Evolutionary conservation across 345 rosid genomes (phyloP).

Genomic region (Syzygium aqueum): DNA sequence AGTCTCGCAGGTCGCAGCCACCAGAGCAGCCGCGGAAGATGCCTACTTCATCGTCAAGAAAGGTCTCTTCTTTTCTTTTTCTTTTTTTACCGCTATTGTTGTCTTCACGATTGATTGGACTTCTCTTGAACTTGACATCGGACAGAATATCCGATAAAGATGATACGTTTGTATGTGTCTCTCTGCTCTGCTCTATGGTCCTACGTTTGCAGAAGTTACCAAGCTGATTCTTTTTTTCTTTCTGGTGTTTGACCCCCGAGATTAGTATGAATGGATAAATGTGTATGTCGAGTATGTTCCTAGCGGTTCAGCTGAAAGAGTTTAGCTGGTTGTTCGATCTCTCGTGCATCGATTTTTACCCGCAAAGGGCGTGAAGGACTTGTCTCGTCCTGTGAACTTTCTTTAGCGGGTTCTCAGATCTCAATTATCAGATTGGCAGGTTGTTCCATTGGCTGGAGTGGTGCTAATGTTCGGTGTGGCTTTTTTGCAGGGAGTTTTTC

Average conservation of each 20-base stretch:
- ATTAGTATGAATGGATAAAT: neutral
- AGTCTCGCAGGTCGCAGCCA: slow-evolving; percentile 56
- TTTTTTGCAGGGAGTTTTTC: slow-evolving; percentile 47
- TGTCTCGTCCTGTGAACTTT: neutral
- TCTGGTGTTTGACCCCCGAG: neutral
- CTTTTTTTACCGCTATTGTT: neutral
- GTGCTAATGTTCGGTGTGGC: neutral
- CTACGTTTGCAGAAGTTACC: neutral
- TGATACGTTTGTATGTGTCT: neutral
- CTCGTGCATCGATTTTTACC: neutral
- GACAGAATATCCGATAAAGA: neutral
- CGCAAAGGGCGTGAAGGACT: neutral
- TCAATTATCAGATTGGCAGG: neutral
- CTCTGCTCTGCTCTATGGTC: neutral
- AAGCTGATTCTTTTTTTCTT: neutral
- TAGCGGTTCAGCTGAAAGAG: neutral
- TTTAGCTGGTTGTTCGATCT: neutral
- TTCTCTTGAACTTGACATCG: neutral
- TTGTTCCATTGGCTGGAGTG: neutral
- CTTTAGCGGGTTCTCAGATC: neutral
- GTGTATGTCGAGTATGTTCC: neutral
- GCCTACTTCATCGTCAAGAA: slow-evolving; percentile 34
- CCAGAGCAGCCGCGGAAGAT: slow-evolving; percentile 57
- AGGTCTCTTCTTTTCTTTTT: slow-evolving; percentile 22
- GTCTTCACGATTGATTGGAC: neutral